Conservation (phyloP, 169 alveolate species). For the Besnoitia besnoiti region DNA sequence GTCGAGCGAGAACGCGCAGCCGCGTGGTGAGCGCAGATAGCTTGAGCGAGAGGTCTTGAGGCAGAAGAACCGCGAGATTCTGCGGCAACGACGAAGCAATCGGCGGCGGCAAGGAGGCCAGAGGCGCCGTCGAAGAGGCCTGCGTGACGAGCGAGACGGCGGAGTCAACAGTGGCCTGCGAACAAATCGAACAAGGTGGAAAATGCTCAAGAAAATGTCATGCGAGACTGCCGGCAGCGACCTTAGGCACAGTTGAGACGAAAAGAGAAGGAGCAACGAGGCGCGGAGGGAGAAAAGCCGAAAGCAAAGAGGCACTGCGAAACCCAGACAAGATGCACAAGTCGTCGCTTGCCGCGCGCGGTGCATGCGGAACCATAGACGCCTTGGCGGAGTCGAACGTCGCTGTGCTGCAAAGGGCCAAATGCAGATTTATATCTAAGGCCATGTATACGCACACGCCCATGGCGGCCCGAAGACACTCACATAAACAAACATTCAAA, state of each 20-base stretch:
- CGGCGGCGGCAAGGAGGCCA: neutral
- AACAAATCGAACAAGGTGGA: neutral
- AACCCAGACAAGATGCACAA: no score
- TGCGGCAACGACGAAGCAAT: neutral
- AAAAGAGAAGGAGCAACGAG: neutral
- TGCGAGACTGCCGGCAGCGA: neutral
- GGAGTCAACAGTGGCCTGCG: neutral
- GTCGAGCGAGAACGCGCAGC: neutral
- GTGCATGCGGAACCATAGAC: no score
- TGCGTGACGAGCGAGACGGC: neutral
- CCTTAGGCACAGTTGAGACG: neutral
- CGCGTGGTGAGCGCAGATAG: neutral
- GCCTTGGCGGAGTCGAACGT: no score
- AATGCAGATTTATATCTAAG: no score
- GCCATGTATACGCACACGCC: no score
- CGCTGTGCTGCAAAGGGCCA: no score
- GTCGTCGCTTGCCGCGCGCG: no score
- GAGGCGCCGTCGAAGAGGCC: neutral
- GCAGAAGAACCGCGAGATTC: neutral
- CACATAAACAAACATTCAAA: no score
- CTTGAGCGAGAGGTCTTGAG: neutral
- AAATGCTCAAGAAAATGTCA: no score
- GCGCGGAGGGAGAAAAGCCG: neutral
- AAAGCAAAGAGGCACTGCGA: neutral
- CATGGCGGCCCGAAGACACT: no score